phyloP scores from a whole-genome alignment of 176 grass and related monocot genomes.

The Rhipidocladum racemiflorum region DNA sequence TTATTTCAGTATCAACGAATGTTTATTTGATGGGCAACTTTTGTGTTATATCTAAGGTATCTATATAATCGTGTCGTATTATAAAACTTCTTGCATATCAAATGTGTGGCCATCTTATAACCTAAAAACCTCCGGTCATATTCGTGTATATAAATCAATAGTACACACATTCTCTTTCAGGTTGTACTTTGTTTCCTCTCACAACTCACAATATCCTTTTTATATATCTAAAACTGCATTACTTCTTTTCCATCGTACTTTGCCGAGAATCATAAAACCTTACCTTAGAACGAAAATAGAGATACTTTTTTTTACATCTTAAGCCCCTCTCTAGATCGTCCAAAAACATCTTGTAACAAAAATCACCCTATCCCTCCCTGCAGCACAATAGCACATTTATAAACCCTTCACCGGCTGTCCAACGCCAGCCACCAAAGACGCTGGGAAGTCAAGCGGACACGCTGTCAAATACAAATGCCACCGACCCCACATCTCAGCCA shows the following conservation, averaged over 20 bases:
- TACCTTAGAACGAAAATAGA: neutral
- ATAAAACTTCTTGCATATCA: neutral
- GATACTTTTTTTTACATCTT: neutral
- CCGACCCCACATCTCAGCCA: slow-evolving; percentile 7
- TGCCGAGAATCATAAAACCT: neutral
- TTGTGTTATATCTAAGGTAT: too few species aligned
- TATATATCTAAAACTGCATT: neutral
- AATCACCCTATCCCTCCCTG: neutral
- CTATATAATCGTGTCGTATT: neutral
- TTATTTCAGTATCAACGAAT: neutral
- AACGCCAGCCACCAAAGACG: neutral
- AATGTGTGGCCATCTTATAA: neutral
- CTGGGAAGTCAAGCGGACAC: slow-evolving; percentile 8
- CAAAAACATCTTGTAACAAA: neutral
- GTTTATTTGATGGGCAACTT: too few species aligned
- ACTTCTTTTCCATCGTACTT: neutral
- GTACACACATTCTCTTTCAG: neutral
- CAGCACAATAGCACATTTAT: neutral
- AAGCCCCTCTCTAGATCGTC: neutral
- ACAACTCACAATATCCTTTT: neutral
- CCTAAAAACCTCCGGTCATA: too few species aligned
- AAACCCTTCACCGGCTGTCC: neutral
- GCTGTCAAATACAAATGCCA: neutral
- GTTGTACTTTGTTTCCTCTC: neutral
- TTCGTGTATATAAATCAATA: neutral